A percentile compares a stretch with the other conserved stretches of the same genome.
phyloP scores from a whole-genome alignment of 2,329 filamentous ascomycete genomes.

The Exophiala oligosperma region DNA sequence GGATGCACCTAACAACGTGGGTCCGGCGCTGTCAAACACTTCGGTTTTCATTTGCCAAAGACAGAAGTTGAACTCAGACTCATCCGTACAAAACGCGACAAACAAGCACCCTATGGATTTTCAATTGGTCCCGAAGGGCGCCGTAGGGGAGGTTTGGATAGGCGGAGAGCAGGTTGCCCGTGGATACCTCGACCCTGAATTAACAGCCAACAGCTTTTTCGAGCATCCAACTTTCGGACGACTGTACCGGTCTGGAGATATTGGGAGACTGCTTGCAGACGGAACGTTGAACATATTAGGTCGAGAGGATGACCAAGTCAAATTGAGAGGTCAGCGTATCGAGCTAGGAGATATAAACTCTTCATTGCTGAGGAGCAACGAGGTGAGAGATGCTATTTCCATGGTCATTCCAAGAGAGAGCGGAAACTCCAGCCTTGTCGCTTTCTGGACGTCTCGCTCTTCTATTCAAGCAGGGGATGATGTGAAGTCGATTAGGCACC shows the following conservation, averaged over 20 bases:
- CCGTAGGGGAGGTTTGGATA: slow-evolving; percentile 81
- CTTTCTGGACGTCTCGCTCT: slow-evolving; percentile 61
- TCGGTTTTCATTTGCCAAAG: slow-evolving; percentile 62
- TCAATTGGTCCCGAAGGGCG: slow-evolving; percentile 65
- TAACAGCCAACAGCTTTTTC: slow-evolving; percentile 68
- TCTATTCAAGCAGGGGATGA: slow-evolving; percentile 6
- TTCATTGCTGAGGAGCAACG: slow-evolving; percentile 53
- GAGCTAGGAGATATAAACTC: slow-evolving; percentile 76
- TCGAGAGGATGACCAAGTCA: slow-evolving; percentile 76
- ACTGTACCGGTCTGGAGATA: slow-evolving; percentile 79
- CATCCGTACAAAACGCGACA: slow-evolving; percentile 4
- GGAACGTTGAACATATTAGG: slow-evolving; percentile 73
- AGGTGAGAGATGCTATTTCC: slow-evolving; percentile 64
- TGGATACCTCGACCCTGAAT: slow-evolving; percentile 67
- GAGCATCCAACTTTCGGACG: slow-evolving; percentile 67
- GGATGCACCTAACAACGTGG: slow-evolving; percentile 74
- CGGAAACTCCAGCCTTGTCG: slow-evolving; percentile 57
- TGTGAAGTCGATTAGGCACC: slow-evolving; percentile 20
- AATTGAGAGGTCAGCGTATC: slow-evolving; percentile 76
- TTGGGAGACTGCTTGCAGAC: slow-evolving; percentile 75
- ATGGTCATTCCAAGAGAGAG: slow-evolving; percentile 53
- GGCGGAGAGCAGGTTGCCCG: slow-evolving; percentile 76
- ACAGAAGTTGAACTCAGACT: neutral
- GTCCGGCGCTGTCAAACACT: slow-evolving; percentile 71
- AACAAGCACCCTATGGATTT: slow-evolving; percentile 37